These are phyloP conservation scores for Cnidoscolus chayamansa DNA, from an alignment of 441 rosid genomes.

Conservation along the genomic window DNA sequence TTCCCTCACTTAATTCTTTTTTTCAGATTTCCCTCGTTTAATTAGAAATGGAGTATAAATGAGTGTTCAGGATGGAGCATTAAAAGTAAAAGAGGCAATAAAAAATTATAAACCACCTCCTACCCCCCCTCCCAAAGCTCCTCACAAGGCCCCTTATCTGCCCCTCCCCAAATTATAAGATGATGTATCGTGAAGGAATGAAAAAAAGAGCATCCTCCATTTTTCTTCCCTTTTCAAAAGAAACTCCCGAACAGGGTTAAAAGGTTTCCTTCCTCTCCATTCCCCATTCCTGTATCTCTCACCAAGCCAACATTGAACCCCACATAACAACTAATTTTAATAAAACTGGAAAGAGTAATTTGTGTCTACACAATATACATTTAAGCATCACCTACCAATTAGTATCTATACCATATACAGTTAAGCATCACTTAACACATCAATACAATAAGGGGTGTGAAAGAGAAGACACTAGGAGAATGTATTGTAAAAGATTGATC, in stretches of 20 bases:
- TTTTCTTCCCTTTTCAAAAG: background rate
- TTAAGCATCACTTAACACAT: background rate
- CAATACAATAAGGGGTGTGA: background rate
- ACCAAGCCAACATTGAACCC: background rate
- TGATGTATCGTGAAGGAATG: background rate
- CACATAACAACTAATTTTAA: background rate
- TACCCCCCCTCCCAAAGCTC: too few species aligned
- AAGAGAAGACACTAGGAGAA: slow-evolving; percentile 5
- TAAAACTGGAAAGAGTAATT: too few species aligned
- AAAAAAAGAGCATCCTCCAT: background rate
- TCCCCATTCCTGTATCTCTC: background rate
- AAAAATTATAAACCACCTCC: background rate
- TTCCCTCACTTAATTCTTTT: background rate
- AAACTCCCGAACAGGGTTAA: background rate
- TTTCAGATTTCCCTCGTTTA: too few species aligned
- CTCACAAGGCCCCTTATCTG: too few species aligned
- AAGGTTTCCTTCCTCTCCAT: background rate
- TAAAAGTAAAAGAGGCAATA: background rate
- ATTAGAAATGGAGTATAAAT: too few species aligned
- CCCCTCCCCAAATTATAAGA: background rate
- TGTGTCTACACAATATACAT: background rate
- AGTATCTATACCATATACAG: too few species aligned
- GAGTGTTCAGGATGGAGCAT: background rate
- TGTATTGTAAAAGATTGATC: background rate
- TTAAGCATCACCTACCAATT: background rate